Conservation (phyloP, 2,329 filamentous ascomycete genomes). For the Fusarium pseudograminearum region DNA sequence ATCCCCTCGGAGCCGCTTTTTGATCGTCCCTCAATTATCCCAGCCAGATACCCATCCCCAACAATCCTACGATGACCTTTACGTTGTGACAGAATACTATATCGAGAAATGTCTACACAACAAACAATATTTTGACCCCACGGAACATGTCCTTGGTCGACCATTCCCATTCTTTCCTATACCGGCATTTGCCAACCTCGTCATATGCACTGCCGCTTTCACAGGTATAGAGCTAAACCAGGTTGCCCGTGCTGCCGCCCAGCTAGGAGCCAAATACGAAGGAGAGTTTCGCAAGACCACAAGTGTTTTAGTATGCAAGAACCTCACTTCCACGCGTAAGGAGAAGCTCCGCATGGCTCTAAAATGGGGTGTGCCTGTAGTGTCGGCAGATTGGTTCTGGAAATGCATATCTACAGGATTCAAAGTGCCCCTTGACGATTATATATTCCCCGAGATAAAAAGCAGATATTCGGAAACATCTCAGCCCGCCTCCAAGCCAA, state of each 20-base stretch:
- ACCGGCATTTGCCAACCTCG: constrained; percentile 74
- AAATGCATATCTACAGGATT: constrained; percentile 74
- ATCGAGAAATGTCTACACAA: constrained; percentile 88
- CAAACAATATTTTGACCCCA: constrained; percentile 77
- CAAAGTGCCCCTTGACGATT: constrained; percentile 60
- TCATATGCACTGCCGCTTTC: constrained; percentile 85
- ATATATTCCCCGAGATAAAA: constrained; percentile 62
- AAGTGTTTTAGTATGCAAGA: constrained; percentile 83
- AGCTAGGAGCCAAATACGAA: constrained; percentile 84
- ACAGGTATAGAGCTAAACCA: constrained; percentile 87
- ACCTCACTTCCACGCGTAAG: constrained; percentile 66
- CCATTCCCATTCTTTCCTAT: constrained; percentile 81
- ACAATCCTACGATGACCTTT: constrained; percentile 54
- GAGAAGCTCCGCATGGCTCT: constrained; percentile 85
- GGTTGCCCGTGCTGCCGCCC: constrained; percentile 78
- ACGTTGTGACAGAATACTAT: constrained; percentile 88
- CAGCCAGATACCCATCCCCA: constrained; percentile 59
- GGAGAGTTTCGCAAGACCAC: constrained; percentile 78
- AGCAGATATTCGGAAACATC: constrained; percentile 44
- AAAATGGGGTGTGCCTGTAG: constrained; percentile 82
- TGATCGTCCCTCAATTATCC: constrained; percentile 67
- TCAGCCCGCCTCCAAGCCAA: constrained; percentile 16
- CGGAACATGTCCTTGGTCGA: constrained; percentile 77
- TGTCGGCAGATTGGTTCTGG: constrained; percentile 87
- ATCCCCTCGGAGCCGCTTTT: constrained; percentile 57